phyloP scores from a whole-genome alignment of 805 yeast genomes.

The Priceomyces medius region DNA sequence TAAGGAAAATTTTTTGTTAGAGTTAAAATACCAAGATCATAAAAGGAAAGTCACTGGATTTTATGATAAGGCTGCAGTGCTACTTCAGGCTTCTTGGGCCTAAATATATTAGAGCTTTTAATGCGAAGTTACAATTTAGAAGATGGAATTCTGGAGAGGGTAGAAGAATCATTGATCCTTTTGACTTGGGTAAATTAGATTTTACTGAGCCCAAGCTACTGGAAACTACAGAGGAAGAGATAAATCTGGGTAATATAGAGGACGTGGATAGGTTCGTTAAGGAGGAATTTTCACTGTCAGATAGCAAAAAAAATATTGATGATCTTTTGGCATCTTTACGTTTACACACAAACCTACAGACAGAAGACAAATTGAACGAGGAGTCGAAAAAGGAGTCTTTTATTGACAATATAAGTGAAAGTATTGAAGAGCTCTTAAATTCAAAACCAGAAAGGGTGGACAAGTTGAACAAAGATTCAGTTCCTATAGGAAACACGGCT shows the following conservation, averaged over 20 bases:
- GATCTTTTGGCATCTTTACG: conserved; percentile 7
- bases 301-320: conserved; percentile 6
- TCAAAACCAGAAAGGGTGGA: background rate
- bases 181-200: conserved; percentile 1
- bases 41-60: background rate
- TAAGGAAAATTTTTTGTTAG: background rate
- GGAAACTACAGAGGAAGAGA: background rate
- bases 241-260: background rate
- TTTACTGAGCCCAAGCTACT: background rate
- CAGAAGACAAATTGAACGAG: background rate
- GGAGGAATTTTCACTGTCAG: conserved; percentile 2
- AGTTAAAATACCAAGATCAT: background rate
- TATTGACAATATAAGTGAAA: conserved; percentile 5
- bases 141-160: conserved; percentile 1
- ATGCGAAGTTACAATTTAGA: background rate
- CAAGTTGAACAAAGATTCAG: background rate
- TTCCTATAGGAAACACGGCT: background rate
- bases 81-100: background rate
- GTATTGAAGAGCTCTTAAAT: background rate
- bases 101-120: background rate
- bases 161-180: background rate
- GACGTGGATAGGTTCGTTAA: background rate
- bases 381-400: conserved; percentile 6
- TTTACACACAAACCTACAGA: conserved; percentile 2
- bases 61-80: background rate